Percentiles rank a stretch among this genome's conserved stretches.
These are phyloP conservation scores for Selaginella moellendorffii DNA, from an alignment of 75 land plant genomes.

Conservation along the genomic window DNA sequence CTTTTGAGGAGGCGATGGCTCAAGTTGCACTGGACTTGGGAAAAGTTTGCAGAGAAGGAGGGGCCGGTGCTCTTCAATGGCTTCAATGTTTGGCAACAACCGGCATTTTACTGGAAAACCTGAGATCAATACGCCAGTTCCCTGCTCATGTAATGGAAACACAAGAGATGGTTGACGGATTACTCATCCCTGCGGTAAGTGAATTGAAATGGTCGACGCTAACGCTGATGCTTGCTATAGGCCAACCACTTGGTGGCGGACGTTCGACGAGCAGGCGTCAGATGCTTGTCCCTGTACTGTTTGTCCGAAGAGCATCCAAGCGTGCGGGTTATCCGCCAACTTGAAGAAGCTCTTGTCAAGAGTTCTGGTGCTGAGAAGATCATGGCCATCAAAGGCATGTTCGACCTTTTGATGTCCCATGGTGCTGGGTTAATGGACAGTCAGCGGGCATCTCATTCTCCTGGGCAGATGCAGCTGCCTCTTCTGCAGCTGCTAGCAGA, in stretches of 20 bases:
- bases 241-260: slow-evolving; percentile 65
- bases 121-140: slow-evolving; percentile 31
- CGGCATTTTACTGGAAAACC: slow-evolving; percentile 57
- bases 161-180: slow-evolving; percentile 51
- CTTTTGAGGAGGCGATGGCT: slow-evolving; percentile 61
- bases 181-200: slow-evolving; percentile 82
- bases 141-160: slow-evolving; percentile 42
- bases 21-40: slow-evolving; percentile 52
- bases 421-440: slow-evolving; percentile 55
- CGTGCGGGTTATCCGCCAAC: slow-evolving; percentile 46
- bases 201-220: too few species aligned
- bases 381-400: slow-evolving; percentile 57
- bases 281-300: slow-evolving; percentile 73
- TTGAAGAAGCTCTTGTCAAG: slow-evolving; percentile 35
- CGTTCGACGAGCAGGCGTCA: slow-evolving; percentile 55
- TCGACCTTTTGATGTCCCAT: slow-evolving; percentile 75
- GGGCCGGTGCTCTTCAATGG: slow-evolving; percentile 73
- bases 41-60: slow-evolving; percentile 76
- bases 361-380: slow-evolving; percentile 33
- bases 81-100: slow-evolving; percentile 78
- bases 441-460: background rate
- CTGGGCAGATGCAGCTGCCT: too few species aligned
- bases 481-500: background rate
- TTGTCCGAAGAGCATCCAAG: slow-evolving; percentile 41
- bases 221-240: slow-evolving; percentile 34